Conservation (phyloP, 768 basidiomycete genomes). For the Termitomyces titanicus region DNA sequence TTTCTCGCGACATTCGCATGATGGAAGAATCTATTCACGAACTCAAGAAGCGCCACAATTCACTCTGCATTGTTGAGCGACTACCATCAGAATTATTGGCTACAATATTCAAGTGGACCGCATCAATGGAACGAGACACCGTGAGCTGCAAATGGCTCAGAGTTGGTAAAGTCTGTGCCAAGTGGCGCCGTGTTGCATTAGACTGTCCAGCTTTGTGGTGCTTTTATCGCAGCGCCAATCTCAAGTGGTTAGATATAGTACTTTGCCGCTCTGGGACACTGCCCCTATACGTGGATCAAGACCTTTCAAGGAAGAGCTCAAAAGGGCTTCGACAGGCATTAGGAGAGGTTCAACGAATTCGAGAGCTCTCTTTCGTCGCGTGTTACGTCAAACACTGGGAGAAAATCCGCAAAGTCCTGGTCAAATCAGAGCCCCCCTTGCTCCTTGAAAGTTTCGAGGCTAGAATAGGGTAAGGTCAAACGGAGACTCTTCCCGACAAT, state of each 20-base stretch:
- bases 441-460: not conserved
- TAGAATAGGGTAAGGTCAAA: not conserved
- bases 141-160: not conserved
- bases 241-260: not conserved
- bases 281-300: not conserved
- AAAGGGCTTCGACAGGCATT: not conserved
- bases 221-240: not conserved
- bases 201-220: constrained; percentile 1
- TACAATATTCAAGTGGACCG: not conserved
- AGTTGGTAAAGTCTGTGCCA: not conserved
- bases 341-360: not conserved
- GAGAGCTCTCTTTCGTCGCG: not conserved
- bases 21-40: not conserved
- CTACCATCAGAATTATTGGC: constrained; percentile 4
- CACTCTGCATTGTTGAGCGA: not conserved
- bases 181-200: constrained; percentile 2
- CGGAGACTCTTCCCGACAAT: not conserved
- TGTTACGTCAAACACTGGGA: not conserved
- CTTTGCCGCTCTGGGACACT: not conserved
- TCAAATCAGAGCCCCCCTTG: not conserved
- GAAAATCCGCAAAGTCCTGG: not conserved
- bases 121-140: not conserved
- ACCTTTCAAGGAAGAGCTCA: not conserved
- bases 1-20: not conserved
- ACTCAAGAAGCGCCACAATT: not conserved